Conservation (phyloP, 2,329 filamentous ascomycete genomes). For the Macrophomina phaseolina region DNA sequence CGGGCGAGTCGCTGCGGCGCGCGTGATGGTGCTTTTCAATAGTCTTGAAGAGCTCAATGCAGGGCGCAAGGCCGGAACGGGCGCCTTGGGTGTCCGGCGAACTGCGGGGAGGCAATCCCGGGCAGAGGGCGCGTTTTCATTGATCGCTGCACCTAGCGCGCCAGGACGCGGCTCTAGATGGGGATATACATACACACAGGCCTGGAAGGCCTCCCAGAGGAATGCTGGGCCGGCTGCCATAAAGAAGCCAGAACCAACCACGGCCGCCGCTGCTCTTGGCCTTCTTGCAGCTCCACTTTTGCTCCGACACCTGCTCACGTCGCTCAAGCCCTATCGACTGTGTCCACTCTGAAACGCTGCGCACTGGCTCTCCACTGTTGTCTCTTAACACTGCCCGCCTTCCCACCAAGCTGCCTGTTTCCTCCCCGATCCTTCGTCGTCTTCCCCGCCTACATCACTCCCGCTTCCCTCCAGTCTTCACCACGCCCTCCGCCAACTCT, state of each 20-base stretch:
- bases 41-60: background rate
- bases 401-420: background rate
- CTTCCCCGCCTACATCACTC: background rate
- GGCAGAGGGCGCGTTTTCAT: background rate
- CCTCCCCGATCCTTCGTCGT: background rate
- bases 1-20: no score
- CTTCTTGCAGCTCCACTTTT: constrained; percentile 2
- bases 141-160: background rate
- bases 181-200: background rate
- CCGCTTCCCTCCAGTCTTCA: background rate
- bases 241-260: background rate
- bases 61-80: background rate
- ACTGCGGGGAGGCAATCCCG: background rate
- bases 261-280: background rate
- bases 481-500: background rate
- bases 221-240: background rate
- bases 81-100: background rate
- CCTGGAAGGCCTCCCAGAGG: background rate
- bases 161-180: background rate
- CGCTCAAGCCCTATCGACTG: background rate
- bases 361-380: background rate
- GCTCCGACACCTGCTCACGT: background rate
- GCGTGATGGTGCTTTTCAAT: background rate
- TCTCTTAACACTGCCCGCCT: background rate
- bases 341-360: constrained; percentile 14